Evolutionary conservation across 371 early-diverging fungal genomes (phyloP).

Genomic region (Mucor sp.): DNA sequence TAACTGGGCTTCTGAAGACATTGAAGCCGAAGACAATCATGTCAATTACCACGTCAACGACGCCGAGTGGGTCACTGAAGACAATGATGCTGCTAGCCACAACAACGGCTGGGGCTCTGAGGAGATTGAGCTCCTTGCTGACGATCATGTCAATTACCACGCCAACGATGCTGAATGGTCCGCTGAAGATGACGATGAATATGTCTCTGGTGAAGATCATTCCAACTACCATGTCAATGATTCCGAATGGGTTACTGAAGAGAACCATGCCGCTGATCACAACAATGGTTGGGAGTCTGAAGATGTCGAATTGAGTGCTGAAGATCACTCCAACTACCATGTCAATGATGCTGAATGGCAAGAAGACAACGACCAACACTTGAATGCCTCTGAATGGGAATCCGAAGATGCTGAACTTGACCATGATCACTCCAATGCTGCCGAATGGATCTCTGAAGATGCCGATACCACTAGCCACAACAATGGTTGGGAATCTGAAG

Average conservation of each 20-base stretch:
- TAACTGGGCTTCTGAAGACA: conserved; percentile 13
- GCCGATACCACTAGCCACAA: neutral
- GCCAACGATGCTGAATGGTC: conserved; percentile 23
- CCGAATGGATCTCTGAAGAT: neutral
- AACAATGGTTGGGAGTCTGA: conserved; percentile 16
- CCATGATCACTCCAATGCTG: conserved; percentile 10
- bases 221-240: conserved; percentile 10
- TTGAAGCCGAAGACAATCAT: conserved; percentile 5
- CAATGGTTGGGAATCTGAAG: conserved; percentile 17
- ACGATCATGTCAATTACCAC: conserved; percentile 7
- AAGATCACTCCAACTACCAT: conserved; percentile 1
- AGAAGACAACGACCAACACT: neutral
- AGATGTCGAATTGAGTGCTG: conserved; percentile 2
- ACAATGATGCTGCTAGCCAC: neutral
- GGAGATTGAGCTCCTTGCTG: neutral
- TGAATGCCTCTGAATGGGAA: conserved; percentile 1
- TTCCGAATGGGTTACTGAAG: conserved; percentile 17
- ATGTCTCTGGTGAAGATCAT: neutral
- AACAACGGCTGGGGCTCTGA: conserved; percentile 21
- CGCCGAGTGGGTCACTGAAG: conserved; percentile 16
- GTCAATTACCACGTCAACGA: conserved; percentile 5
- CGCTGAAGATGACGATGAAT: neutral
- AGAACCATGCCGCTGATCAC: neutral
- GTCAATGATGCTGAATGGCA: neutral
- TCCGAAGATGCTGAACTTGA: neutral